A percentile compares a stretch with the other conserved stretches of the same genome.
Conservation (phyloP, 495 filamentous ascomycete genomes). For the Aspergillus panamensis region DNA sequence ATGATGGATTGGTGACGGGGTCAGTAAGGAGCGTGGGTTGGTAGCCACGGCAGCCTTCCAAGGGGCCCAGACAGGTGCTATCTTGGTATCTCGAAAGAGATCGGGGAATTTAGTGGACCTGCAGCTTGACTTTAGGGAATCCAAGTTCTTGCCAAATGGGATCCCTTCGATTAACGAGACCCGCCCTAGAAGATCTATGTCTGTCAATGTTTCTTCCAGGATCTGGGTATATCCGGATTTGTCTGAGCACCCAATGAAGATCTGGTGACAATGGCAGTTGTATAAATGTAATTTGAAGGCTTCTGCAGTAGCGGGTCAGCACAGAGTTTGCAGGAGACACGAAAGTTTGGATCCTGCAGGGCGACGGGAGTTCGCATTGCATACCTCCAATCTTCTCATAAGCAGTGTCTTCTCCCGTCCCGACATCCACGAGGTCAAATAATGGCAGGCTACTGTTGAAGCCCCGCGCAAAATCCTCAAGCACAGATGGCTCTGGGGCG, state of each 20-base stretch:
- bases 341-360: not conserved
- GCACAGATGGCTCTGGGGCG: conserved; percentile 44
- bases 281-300: conserved; percentile 61
- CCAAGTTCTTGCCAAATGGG: conserved; percentile 65
- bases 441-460: conserved; percentile 69
- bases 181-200: conserved; percentile 50
- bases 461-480: conserved; percentile 69
- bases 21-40: conserved; percentile 34
- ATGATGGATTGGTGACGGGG: conserved; percentile 44
- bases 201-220: conserved; percentile 57
- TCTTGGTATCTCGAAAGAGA: conserved; percentile 65
- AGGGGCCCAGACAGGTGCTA: conserved; percentile 44
- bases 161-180: conserved; percentile 73
- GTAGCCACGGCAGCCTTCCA: conserved; percentile 37
- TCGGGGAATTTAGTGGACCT: conserved; percentile 56
- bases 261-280: conserved; percentile 76
- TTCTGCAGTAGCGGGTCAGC: conserved; percentile 47
- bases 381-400: conserved; percentile 74
- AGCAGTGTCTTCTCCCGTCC: conserved; percentile 62
- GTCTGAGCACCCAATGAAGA: conserved; percentile 75
- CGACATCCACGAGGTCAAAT: conserved; percentile 76
- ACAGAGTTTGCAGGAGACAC: not conserved
- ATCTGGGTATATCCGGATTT: conserved; percentile 69
- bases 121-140: conserved; percentile 50
- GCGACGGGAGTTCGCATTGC: conserved; percentile 16